Evolutionary conservation across 768 basidiomycete genomes (phyloP).

Genomic region (Suillus subluteus): DNA sequence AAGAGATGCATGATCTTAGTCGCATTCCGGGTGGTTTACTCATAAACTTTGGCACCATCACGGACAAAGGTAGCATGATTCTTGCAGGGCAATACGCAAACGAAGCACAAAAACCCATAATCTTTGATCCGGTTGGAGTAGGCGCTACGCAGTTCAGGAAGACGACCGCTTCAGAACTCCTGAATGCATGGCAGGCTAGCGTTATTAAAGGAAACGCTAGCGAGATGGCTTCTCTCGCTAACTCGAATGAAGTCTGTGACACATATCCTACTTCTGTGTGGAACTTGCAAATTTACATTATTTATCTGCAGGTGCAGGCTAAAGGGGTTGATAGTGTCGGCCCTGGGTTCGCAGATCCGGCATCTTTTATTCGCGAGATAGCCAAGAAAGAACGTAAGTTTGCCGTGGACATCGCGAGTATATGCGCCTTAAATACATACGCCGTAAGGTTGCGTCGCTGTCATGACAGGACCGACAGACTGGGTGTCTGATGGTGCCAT

Average conservation of each 20-base stretch:
- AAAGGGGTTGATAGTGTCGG: slow-evolving; percentile 90
- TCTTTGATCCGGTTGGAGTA: slow-evolving; percentile 92
- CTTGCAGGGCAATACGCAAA: slow-evolving; percentile 76
- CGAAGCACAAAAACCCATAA: slow-evolving; percentile 66
- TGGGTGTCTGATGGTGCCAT: slow-evolving; percentile 81
- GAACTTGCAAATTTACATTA: neutral
- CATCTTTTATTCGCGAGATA: slow-evolving; percentile 64
- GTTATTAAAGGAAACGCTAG: slow-evolving; percentile 95
- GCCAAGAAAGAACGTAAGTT: slow-evolving; percentile 75
- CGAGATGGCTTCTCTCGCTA: slow-evolving; percentile 79
- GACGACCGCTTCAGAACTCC: slow-evolving; percentile 56
- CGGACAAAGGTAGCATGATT: slow-evolving; percentile 72
- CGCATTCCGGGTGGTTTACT: slow-evolving; percentile 69
- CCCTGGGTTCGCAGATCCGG: slow-evolving; percentile 75
- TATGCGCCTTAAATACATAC: neutral
- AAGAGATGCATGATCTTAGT: slow-evolving; percentile 82
- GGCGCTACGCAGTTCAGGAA: slow-evolving; percentile 81
- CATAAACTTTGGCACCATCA: slow-evolving; percentile 87
- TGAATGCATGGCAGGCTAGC: slow-evolving; percentile 80
- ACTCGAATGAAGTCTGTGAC: slow-evolving; percentile 67
- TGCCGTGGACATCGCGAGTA: neutral
- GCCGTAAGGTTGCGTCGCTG: slow-evolving; percentile 71
- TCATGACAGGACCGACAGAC: slow-evolving; percentile 79
- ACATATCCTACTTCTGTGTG: neutral
- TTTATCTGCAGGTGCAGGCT: slow-evolving; percentile 55